phyloP scores from a whole-genome alignment of 768 basidiomycete species.

The Daedalea quercina region DNA sequence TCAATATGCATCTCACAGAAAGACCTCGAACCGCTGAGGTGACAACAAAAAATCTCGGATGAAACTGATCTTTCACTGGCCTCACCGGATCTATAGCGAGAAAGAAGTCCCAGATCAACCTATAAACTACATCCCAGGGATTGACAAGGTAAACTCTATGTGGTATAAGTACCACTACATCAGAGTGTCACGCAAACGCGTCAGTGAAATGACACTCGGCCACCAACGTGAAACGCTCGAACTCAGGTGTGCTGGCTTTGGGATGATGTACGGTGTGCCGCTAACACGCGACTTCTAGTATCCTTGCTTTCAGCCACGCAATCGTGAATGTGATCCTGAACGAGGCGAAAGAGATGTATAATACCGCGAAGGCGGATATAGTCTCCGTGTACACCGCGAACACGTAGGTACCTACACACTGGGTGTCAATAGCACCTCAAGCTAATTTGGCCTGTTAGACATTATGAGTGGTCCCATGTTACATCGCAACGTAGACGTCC shows the following conservation, averaged over 20 bases:
- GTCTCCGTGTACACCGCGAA: constrained; percentile 51
- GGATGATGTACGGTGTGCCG: constrained; percentile 15
- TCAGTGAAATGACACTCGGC: constrained; percentile 17
- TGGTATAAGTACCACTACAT: constrained; percentile 39
- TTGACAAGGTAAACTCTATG: constrained; percentile 28
- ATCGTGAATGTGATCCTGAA: constrained; percentile 43
- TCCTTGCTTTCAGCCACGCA: constrained; percentile 39
- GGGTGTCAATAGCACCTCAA: background rate
- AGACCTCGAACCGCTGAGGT: constrained; percentile 18
- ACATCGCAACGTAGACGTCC: constrained; percentile 59
- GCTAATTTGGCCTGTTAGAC: constrained; percentile 24
- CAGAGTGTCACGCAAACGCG: constrained; percentile 25
- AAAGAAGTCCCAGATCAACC: background rate
- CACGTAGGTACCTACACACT: constrained; percentile 20
- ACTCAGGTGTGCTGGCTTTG: background rate
- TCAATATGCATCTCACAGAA: constrained; percentile 9
- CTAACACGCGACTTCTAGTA: constrained; percentile 25
- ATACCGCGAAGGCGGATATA: constrained; percentile 41
- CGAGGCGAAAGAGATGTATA: constrained; percentile 48
- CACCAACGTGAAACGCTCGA: background rate
- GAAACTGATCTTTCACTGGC: background rate
- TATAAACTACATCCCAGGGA: constrained; percentile 1
- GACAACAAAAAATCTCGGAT: constrained; percentile 10
- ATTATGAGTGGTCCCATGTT: constrained; percentile 46
- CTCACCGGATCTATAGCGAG: constrained; percentile 1